phyloP scores from a whole-genome alignment of 192 early-diverging fungal genomes.

The Coemansia sp. region DNA sequence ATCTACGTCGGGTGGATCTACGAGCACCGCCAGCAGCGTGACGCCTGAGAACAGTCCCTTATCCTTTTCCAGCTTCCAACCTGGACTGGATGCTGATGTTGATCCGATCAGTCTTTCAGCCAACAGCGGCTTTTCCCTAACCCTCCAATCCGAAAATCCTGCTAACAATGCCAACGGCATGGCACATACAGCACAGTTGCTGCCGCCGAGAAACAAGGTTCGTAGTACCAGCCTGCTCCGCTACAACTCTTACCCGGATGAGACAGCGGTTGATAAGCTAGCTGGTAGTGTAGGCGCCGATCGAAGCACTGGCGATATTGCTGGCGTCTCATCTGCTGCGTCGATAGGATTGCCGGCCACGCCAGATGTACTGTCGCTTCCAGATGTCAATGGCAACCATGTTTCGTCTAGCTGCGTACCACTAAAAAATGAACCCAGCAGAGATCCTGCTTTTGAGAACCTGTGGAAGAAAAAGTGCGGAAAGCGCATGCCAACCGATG shows the following conservation, averaged over 20 bases:
- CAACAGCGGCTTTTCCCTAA: background rate
- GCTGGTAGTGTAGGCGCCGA: background rate
- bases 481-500: constrained; percentile 52
- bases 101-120: background rate
- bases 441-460: constrained; percentile 32
- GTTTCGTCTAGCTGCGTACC: background rate
- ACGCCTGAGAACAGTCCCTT: constrained; percentile 12
- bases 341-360: constrained; percentile 4
- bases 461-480: constrained; percentile 51
- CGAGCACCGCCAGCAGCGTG: constrained; percentile 19
- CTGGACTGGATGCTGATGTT: constrained; percentile 1
- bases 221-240: constrained; percentile 37
- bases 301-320: background rate
- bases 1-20: constrained; percentile 23
- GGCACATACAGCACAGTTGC: constrained; percentile 1
- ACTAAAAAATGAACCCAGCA: constrained; percentile 10
- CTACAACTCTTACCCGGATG: constrained; percentile 30
- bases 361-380: background rate
- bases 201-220: constrained; percentile 10
- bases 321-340: background rate
- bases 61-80: background rate
- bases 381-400: background rate
- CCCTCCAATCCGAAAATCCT: background rate
- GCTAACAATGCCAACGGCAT: background rate
- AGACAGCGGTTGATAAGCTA: constrained; percentile 1